A percentile compares a stretch with the other conserved stretches of the same genome.
Conservation (phyloP, 73 alveolate genomes). For the Paramecium pentaurelia region DNA sequence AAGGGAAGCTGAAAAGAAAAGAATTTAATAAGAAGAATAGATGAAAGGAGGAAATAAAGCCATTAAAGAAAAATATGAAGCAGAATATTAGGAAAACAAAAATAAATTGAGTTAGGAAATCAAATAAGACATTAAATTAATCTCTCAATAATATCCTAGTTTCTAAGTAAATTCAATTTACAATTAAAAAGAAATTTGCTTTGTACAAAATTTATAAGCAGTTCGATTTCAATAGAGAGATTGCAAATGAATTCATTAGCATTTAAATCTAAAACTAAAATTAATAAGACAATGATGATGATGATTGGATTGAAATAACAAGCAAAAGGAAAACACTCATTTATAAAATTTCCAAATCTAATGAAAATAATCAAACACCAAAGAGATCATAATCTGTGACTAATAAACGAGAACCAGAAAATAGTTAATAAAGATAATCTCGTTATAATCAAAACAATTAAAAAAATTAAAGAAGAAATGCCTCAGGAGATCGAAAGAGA, state of each 20-base stretch:
- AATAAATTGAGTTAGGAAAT: slow-evolving; percentile 14
- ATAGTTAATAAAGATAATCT: background rate
- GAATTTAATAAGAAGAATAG: background rate
- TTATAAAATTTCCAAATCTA: background rate
- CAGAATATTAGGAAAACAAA: slow-evolving; percentile 10
- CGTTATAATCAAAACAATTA: background rate
- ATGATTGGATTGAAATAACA: slow-evolving; percentile 32
- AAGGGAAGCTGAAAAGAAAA: background rate
- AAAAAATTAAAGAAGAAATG: background rate
- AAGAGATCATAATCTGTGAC: background rate
- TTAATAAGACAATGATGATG: background rate
- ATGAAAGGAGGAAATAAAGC: background rate
- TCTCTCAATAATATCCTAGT: background rate
- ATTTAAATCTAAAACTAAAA: background rate
- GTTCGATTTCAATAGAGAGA: slow-evolving; percentile 32
- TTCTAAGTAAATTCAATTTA: slow-evolving; percentile 23
- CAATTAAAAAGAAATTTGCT: slow-evolving; percentile 13
- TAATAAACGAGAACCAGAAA: background rate
- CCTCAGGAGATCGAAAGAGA: background rate
- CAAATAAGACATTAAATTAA: background rate
- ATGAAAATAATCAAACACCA: background rate
- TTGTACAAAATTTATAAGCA: slow-evolving; percentile 4
- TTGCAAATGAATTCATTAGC: slow-evolving; percentile 23
- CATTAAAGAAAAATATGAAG: background rate
- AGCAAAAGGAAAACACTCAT: background rate